Percentiles rank a stretch among this genome's conserved stretches.
Conservation (phyloP, 78 protist species). For the Dictyostelium firmibasis region DNA sequence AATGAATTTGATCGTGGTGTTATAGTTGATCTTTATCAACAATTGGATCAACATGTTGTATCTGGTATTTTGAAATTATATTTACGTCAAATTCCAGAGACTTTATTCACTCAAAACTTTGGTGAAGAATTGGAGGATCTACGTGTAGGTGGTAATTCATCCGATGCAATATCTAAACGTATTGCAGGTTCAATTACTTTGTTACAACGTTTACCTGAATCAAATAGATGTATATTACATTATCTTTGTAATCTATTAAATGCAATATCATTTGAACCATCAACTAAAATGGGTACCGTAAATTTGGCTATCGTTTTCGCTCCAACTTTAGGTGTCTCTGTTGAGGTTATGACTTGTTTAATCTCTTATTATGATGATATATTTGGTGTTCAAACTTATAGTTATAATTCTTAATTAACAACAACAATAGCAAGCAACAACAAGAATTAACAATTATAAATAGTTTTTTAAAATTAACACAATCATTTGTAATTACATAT, state of each 20-base stretch:
- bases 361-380: slow-evolving; percentile 53
- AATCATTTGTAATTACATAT: too few species aligned
- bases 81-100: slow-evolving; percentile 69
- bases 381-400: slow-evolving; percentile 59
- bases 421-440: too few species aligned
- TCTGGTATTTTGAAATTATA: slow-evolving; percentile 74
- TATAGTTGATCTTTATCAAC: slow-evolving; percentile 5
- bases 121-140: slow-evolving; percentile 32
- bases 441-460: too few species aligned
- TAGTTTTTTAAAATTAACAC: too few species aligned
- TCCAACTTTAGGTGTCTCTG: slow-evolving; percentile 64
- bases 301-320: slow-evolving; percentile 61
- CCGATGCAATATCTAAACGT: slow-evolving; percentile 33
- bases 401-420: background rate
- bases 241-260: slow-evolving; percentile 50
- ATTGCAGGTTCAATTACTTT: slow-evolving; percentile 23
- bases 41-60: slow-evolving; percentile 72
- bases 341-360: slow-evolving; percentile 54
- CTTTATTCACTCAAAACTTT: slow-evolving; percentile 34
- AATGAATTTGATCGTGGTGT: slow-evolving; percentile 53
- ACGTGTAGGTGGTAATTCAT: slow-evolving; percentile 43
- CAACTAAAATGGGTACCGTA: slow-evolving; percentile 56
- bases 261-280: slow-evolving; percentile 45
- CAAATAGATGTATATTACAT: slow-evolving; percentile 53
- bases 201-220: slow-evolving; percentile 32